Evolutionary conservation across 2,329 filamentous ascomycete genomes (phyloP).

Genomic region (Coniella vitis): DNA sequence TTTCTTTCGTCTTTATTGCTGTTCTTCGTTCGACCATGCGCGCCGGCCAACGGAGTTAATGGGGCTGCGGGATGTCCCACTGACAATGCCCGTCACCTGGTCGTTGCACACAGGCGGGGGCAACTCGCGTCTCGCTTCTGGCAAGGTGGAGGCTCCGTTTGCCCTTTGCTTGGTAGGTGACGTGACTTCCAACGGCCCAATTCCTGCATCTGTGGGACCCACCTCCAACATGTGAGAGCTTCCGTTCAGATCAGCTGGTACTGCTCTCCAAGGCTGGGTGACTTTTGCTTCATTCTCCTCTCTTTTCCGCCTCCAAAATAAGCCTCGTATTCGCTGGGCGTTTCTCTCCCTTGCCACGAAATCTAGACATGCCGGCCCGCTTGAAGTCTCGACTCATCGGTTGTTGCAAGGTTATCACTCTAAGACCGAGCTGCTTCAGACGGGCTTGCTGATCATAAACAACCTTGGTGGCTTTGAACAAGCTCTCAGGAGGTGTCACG

Average conservation of each 20-base stretch:
- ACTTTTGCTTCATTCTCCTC: too few species aligned
- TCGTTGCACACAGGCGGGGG: not conserved
- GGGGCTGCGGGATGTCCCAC: conserved; percentile 1
- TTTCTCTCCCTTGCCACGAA: too few species aligned
- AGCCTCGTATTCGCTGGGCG: too few species aligned
- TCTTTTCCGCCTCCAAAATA: too few species aligned
- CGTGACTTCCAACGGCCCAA: not conserved
- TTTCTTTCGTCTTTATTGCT: too few species aligned
- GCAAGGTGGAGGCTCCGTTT: not conserved
- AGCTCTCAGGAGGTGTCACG: conserved; percentile 2
- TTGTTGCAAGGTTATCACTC: too few species aligned
- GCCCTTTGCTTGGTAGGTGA: not conserved
- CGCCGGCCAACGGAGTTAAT: not conserved
- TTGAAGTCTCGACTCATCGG: too few species aligned
- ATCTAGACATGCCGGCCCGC: too few species aligned
- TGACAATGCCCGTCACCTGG: not conserved
- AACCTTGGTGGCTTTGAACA: conserved; percentile 4
- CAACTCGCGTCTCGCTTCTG: conserved; percentile 9
- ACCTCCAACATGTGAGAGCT: not conserved
- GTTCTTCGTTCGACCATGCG: not conserved
- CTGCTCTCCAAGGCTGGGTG: too few species aligned
- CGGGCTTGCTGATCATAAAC: too few species aligned
- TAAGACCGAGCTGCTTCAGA: too few species aligned
- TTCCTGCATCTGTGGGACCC: not conserved
- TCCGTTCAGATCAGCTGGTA: too few species aligned